Base-by-base conservation (phyloP, 2,329 filamentous ascomycete species). In the Pseudocercospora pini-densiflorae region DNA sequence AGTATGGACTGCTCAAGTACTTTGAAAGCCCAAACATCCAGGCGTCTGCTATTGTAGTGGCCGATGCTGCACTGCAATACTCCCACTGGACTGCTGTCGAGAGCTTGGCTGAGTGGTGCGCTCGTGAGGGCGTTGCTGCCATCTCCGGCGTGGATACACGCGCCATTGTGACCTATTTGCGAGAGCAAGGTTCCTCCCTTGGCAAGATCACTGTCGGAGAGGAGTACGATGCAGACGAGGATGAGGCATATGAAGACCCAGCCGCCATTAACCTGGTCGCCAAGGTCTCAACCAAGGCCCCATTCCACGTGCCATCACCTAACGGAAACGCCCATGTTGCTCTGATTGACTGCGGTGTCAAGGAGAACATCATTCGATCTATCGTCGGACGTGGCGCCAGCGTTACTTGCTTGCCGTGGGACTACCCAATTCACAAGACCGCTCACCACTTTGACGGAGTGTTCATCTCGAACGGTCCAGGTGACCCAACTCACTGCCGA, bases 21-120 rank as follows among this genome's bases (percentile, higher is more conserved):
- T 99, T 99, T 77, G 95, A 99, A 83, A 97, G 93, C 29, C 95
- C 95, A 61, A 93, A 98, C 82, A 94, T 99, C 72, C 95, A 99
- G 85, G 96, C 94, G 67, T 92, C 92, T 68, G 95, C 94, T 81
- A 91, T 99, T 60, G 94, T 99, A 55, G 95, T 99, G 62, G 93
- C 94, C 75, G 95, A 99, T 78, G 93, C 94, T 70, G 94, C 95
- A 53, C 86, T 92, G 79, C 88, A 94, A 79, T 97, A 98, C 87
- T 97, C 93, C 81, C 95, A 99, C 79, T 99, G 95, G 95, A 98
- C 95, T 68, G 95, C 95, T 40, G 94, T 99, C 10, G 93, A 99
- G 86, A 94, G 92, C 76, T 83, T 99, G 76, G 87, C 91, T 72
- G 87, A 96, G 74, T 99, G 95, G 95, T 99, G 95, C 81, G 92